Base-by-base conservation (phyloP, 768 basidiomycete species). In the Calocera viscosa region DNA sequence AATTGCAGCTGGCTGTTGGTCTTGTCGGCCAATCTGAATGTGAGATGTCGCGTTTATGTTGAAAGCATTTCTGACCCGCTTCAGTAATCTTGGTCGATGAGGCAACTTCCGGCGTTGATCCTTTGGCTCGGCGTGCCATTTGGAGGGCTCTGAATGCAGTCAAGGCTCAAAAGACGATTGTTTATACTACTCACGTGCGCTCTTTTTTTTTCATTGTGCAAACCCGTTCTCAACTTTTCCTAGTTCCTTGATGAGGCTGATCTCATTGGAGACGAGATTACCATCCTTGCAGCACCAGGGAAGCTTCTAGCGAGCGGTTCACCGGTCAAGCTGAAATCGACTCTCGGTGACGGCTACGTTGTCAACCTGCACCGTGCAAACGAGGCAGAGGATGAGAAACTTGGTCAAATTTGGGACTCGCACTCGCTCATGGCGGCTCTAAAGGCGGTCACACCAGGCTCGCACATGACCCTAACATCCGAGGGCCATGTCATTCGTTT, bases 191-290 rank as follows among this genome's bases (percentile, higher is more conserved):
- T 0, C 90, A 91, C 76, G 87, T 86, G 73, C 65, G 84, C 8
- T 47, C 24, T 71, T 53, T 8, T 12, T 14, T 7, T 64, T 28
- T 8, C 38, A 17, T 34, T 19, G 30, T n/a, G 2, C 14, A 12
- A 30, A n/a, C 30, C n/a, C 41, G 53, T 34, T 32, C 30, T 8
- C 2, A 43, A 34, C 67, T 0, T 64, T 35, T 65, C 65, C 34
- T 69, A 86, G 84, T 88, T 89, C 76, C 79, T 90, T 1, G 89
- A 90, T 67, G 88, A 90, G 74, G 89, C 89, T 0, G 89, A 91
- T 71, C 77, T 91, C 2, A 78, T 91, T 16, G 89, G 84, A 0
- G 89, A 91, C 70, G 79, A 84, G 24, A 88, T 91, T 64, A 87
- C 86, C 0, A 85, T 91, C 65, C 78, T 91, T 2, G 85, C 86